Evolutionary conservation across 192 early-diverging fungal genomes (phyloP), one percentile per base, ranked within the genome.

Genomic region (Backusella morwellensis): DNA sequence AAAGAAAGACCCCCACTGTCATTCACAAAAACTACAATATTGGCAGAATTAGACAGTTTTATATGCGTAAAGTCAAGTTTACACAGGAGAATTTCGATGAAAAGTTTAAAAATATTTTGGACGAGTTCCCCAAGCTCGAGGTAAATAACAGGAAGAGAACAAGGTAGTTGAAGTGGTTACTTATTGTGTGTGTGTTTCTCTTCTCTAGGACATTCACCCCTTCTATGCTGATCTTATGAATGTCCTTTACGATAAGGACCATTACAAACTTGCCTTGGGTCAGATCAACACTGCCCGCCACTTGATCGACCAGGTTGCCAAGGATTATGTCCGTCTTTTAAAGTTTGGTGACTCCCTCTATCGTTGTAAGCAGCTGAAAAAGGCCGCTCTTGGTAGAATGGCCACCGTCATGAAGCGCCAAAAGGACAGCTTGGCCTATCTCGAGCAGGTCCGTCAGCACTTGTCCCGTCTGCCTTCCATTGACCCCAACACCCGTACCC

Each of bases 151-250:
- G 32, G 32, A 32, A 3, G 1, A 3, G 32, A 32, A 32, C 32
- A 32, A 32, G 32, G 32, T 32, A 32, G 32, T 32, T 32, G 32
- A 32, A 32, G 32, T 32, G 32, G 32, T 32, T 3, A 32, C 32
- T 32, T 32, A 32, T 32, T 32, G 32, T 32, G 32, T 32, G 32
- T 29, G 26, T 32, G 32, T 32, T 0, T 32, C 0, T 32, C 32
- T 32, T 32, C 3, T 3, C 2, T 32, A 95, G 93, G 93, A 99
- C 86, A 98, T 99, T 81, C 98, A 99, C 80, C 98, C 98, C 50
- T 99, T 99, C 86, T 99, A 99, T 84, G 90, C 98, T 17, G 98
- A 99, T 83, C 87, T 99, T 78, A 99, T 99, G 97, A 99, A 99
- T 88, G 98, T 99, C 36, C 91, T 99, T 72, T 99, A 99, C 88